These are phyloP conservation scores for Parasitella parasitica DNA, from an alignment of 371 early-diverging fungal genomes.

Conservation along the genomic window DNA sequence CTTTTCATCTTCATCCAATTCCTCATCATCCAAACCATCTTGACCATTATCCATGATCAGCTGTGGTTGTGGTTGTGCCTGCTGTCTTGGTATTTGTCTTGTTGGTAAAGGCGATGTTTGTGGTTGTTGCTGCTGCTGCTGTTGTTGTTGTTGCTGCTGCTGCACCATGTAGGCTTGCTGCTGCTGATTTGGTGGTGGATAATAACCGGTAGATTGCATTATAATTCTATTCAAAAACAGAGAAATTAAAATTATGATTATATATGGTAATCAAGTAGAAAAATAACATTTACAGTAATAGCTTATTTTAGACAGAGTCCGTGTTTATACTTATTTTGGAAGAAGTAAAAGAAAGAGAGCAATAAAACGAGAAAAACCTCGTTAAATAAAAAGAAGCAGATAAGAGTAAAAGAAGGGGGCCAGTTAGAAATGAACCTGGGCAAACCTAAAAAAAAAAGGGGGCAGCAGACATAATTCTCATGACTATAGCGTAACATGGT, in stretches of 20 bases:
- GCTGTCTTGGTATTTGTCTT: slow-evolving; percentile 7
- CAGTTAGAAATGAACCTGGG: background rate
- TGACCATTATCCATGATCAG: slow-evolving; percentile 23
- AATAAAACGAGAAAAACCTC: background rate
- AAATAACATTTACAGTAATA: slow-evolving; percentile 4
- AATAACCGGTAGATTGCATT: slow-evolving; percentile 29
- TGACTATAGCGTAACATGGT: background rate
- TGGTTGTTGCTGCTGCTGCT: slow-evolving; percentile 6
- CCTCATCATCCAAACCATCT: slow-evolving; percentile 11
- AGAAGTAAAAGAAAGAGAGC: background rate
- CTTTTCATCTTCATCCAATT: slow-evolving; percentile 35
- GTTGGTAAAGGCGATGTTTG: slow-evolving; percentile 4
- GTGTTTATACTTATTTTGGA: slow-evolving; percentile 11
- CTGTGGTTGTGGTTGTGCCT: slow-evolving; percentile 9
- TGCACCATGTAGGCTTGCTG: slow-evolving; percentile 21
- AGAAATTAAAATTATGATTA: background rate
- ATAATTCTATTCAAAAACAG: background rate
- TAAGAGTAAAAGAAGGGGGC: slow-evolving; percentile 3
- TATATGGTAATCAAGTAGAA: slow-evolving; percentile 2
- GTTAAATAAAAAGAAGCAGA: background rate
- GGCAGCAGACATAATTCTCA: background rate
- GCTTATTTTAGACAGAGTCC: slow-evolving; percentile 4
- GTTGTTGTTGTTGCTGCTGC: slow-evolving; percentile 18
- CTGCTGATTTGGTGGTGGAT: slow-evolving; percentile 5
- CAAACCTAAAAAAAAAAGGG: background rate